These are phyloP conservation scores for Ustilago lituana DNA, from an alignment of 1,284 basidiomycete species.

Conservation along the genomic window DNA sequence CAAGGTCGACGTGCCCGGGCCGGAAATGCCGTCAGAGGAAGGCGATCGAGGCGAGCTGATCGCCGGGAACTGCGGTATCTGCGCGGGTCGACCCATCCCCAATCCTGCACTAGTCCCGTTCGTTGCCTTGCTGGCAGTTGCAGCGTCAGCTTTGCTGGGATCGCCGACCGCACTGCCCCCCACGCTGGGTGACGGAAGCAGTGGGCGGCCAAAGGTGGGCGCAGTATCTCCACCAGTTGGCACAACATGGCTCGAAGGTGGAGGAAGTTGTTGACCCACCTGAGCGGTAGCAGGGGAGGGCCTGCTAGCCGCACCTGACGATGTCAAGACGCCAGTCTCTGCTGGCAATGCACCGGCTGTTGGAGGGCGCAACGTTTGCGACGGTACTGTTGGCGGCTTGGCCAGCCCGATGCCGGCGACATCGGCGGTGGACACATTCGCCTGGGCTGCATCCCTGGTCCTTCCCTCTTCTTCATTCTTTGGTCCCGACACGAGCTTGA, in stretches of 20 bases:
- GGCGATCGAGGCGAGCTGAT: constrained; percentile 34
- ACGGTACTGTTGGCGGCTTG: constrained; percentile 22
- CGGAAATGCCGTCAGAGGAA: constrained; percentile 12
- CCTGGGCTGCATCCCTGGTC: background rate
- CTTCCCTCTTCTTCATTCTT: constrained; percentile 11
- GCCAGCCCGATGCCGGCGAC: constrained; percentile 2
- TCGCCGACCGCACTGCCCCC: constrained; percentile 4
- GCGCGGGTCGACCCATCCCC: constrained; percentile 31
- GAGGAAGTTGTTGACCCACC: constrained; percentile 15
- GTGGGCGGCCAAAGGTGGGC: constrained; percentile 23
- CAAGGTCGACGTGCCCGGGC: background rate
- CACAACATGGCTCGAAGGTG: constrained; percentile 32
- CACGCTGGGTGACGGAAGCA: constrained; percentile 21
- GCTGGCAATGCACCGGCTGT: constrained; percentile 23
- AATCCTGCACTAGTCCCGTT: constrained; percentile 11
- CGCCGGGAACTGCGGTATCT: constrained; percentile 14
- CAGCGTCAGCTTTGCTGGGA: constrained; percentile 8
- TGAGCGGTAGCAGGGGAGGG: constrained; percentile 11
- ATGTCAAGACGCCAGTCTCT: constrained; percentile 27
- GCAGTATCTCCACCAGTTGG: constrained; percentile 7
- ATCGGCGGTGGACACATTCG: background rate
- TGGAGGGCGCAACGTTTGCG: constrained; percentile 25
- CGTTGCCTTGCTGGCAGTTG: constrained; percentile 1
- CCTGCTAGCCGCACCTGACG: constrained; percentile 13
- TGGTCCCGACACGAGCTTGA: constrained; percentile 22